Evolutionary conservation across 2,329 filamentous ascomycete genomes (phyloP), one percentile per base, ranked within the genome.

Genomic region (Allantophomopsis lycopodina): DNA sequence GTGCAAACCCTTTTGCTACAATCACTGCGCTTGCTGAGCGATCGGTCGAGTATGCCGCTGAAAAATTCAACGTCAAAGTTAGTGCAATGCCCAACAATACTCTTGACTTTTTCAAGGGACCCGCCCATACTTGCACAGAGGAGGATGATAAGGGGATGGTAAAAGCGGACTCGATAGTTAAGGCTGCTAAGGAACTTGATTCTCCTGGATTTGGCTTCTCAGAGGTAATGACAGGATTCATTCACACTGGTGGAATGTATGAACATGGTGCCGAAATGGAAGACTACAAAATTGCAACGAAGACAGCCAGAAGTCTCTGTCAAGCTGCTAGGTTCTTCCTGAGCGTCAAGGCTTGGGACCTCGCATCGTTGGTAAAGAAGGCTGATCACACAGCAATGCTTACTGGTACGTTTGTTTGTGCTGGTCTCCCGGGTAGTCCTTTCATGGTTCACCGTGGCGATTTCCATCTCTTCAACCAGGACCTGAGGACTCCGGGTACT

Each of bases 11-110:
- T 0, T 68, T 80, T 39, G 79, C 78, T 2, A 83, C 78, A 1
- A 83, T 83, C 46, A 70, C 76, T 0, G 78, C 79, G 2, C 64
- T 84, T 15, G 76, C 79, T 0, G 79, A 83, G 56, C 63, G 79
- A 8, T 71, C 71, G 0, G 66, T 81, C 6, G 68, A 73, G 38
- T 52, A 63, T 5, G 69, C 70, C 38, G 62, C 66, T 2, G 46
- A 10, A 7, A 44, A 41, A 5, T 67, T 78, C 38, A 62, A 66
- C 42, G 54, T 57, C 2, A 56, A 63, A 16, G 58, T 58, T 8
- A 12, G 10, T 6, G 8, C 7, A 3, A 28, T 12, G 10, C 23
- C 23, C 5, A 28, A 28, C 8, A 8, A 28, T 28, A 28, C 11
- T 28, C 4, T 28, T 12, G 23, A 28, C 23, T 28, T 28, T 12